Percentiles rank a stretch among this genome's conserved stretches.
Conservation (phyloP, 352 stramenopile species). For the Phytophthora fragariae region DNA sequence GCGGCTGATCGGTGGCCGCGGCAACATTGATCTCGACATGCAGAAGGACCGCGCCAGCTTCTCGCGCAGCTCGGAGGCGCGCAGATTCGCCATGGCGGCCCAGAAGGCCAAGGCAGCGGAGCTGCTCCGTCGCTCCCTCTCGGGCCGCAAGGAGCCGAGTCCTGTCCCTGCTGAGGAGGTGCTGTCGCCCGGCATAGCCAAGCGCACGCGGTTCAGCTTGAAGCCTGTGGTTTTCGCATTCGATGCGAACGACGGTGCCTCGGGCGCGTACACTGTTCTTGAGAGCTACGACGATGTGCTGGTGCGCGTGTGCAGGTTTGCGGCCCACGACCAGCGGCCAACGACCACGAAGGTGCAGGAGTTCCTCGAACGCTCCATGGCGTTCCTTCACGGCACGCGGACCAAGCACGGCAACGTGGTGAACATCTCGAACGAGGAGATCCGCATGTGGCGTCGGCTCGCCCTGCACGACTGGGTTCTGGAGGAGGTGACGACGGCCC, state of each 20-base stretch:
- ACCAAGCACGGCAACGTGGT: conserved; percentile 78
- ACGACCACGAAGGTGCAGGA: conserved; percentile 80
- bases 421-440: conserved; percentile 84
- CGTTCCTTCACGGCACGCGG: conserved; percentile 68
- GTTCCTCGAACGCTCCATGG: conserved; percentile 81
- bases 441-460: conserved; percentile 80
- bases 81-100: conserved; percentile 47
- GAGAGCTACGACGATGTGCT: conserved; percentile 84
- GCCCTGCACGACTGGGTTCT: conserved; percentile 69
- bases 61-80: conserved; percentile 60
- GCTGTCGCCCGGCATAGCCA: conserved; percentile 51
- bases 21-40: conserved; percentile 62
- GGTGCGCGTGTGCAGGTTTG: conserved; percentile 76
- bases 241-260: conserved; percentile 34
- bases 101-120: conserved; percentile 42
- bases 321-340: conserved; percentile 67
- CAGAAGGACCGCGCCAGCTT: conserved; percentile 74
- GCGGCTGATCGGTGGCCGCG: conserved; percentile 58
- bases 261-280: conserved; percentile 53
- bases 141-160: conserved; percentile 33
- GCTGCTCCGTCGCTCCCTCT: conserved; percentile 37
- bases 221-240: conserved; percentile 36
- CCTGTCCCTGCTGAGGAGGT: conserved; percentile 51
- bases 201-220: conserved; percentile 56
- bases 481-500: conserved; percentile 57